Evolutionary conservation across 1,139 yeast genomes (phyloP).

Genomic region (Yarrowia galli): DNA sequence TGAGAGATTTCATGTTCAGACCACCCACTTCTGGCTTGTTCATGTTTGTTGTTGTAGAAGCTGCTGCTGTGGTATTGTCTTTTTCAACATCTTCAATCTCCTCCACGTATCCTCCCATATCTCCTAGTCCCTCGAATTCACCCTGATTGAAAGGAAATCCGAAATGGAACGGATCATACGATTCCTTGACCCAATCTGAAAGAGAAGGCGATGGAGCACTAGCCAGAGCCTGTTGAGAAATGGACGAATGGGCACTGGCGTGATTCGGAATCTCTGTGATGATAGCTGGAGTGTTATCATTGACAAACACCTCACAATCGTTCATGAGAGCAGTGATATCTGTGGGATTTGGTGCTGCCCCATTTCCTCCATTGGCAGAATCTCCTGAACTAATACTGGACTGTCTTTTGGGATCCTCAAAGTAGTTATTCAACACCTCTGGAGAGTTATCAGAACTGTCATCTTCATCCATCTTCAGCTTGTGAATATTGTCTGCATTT

Average conservation of each 20-base stretch:
- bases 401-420: conserved; percentile 3
- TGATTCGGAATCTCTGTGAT: conserved; percentile 15
- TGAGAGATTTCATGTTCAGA: too few species aligned
- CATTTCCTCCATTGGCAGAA: not conserved
- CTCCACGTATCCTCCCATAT: conserved; percentile 33
- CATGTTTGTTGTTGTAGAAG: not conserved
- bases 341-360: not conserved
- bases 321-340: too few species aligned
- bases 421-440: conserved; percentile 5
- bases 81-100: conserved; percentile 10
- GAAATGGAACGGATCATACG: conserved; percentile 34
- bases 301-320: not conserved
- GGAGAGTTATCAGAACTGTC: conserved; percentile 15
- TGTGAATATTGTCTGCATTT: conserved; percentile 22
- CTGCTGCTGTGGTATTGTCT: too few species aligned
- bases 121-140: conserved; percentile 27
- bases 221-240: conserved; percentile 24
- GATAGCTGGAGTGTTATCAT: not conserved
- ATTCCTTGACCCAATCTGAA: conserved; percentile 30
- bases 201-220: conserved; percentile 26
- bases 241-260: conserved; percentile 31
- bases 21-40: not conserved
- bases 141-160: conserved; percentile 25
- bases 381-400: not conserved
- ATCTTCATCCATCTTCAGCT: conserved; percentile 21